Evolutionary conservation across 2,329 filamentous ascomycete genomes (phyloP), one percentile per base, ranked within the genome.

Genomic region (Plenodomus tracheiphilus): DNA sequence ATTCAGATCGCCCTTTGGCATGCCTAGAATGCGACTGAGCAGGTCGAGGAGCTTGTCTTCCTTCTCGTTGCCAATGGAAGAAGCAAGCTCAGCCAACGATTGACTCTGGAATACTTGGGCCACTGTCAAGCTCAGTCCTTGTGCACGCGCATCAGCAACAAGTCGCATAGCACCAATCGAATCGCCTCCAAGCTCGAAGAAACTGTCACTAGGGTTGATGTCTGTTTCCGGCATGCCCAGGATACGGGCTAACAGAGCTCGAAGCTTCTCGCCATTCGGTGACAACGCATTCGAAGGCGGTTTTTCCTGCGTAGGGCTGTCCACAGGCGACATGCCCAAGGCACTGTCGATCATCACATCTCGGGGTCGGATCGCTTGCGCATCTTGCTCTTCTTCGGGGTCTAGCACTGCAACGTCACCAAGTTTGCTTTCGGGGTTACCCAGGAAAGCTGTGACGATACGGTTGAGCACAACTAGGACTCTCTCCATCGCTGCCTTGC

Each of bases 81-180:
- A 75, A 2, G 83, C 82, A 65, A 85, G 80, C 46, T 85, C 81
- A 43, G 71, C 56, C 6, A 81, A 64, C 17, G 74, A 67, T 73
- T 74, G 56, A 39, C 64, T 66, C 16, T 65, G 58, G 58, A 80
- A 79, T 18, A 77, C 71, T 38, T 76, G 71, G 4, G 71, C 68
- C 2, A 80, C 77, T 0, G 69, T 72, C 1, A 79, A 52, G 13
- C 59, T 60, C 7, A 74, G 51, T 3, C 72, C 71, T 32, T 69
- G 58, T 2, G 59, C 43, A 7, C 74, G 69, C 18, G 70, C 70
- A 13, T 66, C 68, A 4, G 74, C 72, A 0, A 75, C 74, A 2
- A 79, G 65, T 34, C 67, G 68, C 74, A 79, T 79, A 0, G 77
- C 77, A 2, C 67, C 56, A 4, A 79, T 69, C 0, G 76, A 78